phyloP scores from a whole-genome alignment of 768 basidiomycete species.

The Holtermannia corniformis region DNA sequence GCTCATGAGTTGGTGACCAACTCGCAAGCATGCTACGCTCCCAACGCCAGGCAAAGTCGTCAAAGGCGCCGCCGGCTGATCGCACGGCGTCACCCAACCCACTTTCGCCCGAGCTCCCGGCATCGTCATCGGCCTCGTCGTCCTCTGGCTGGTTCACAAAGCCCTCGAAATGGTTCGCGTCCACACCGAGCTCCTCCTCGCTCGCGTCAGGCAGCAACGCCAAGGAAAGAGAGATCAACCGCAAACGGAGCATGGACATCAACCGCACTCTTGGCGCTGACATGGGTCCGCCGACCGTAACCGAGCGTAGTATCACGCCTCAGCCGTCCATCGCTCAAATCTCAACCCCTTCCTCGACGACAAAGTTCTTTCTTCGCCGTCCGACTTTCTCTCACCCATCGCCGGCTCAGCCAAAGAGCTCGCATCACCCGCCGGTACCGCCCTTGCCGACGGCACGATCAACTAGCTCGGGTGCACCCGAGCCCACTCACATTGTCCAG shows the following conservation, averaged over 20 bases:
- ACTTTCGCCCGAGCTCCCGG: not conserved
- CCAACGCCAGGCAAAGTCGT: not conserved
- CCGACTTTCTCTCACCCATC: not conserved
- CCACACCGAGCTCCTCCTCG: not conserved
- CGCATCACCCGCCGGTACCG: not conserved
- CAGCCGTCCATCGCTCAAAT: slow-evolving; percentile 3
- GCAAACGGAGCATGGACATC: not conserved
- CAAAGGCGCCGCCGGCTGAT: not conserved
- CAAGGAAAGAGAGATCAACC: not conserved
- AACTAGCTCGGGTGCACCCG: not conserved
- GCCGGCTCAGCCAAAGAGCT: not conserved
- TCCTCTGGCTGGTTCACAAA: not conserved
- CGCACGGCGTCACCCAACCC: not conserved
- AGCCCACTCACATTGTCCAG: not conserved
- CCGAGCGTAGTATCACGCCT: not conserved
- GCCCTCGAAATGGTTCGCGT: not conserved
- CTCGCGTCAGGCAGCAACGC: not conserved
- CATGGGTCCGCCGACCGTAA: not conserved
- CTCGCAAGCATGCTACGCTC: not conserved
- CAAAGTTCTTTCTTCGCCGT: not conserved
- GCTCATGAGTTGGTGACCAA: too few relatives aligned
- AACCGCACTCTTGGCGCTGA: not conserved
- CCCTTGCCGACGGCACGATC: not conserved
- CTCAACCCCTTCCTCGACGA: slow-evolving; percentile 3
- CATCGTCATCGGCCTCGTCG: not conserved